Conservation (phyloP, 176 grass and related monocot species). For the Rhynchospora breviuscula region DNA sequence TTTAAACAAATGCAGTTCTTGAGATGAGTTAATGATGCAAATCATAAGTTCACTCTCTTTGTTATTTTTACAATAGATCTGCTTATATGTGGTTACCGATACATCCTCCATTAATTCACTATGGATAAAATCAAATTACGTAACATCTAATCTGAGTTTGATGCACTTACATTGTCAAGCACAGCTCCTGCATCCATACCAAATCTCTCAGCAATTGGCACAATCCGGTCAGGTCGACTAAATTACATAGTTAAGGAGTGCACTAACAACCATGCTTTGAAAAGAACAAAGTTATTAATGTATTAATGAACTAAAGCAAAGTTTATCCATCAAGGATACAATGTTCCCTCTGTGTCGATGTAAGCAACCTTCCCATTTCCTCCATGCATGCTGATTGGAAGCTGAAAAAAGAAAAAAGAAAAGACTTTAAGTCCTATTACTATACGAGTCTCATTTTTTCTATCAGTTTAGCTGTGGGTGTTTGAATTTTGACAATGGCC, state of each 20-base stretch:
- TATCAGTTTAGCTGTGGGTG: neutral
- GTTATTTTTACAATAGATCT: neutral
- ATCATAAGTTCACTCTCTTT: neutral
- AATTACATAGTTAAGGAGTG: conserved; percentile 38
- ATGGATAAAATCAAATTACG: neutral
- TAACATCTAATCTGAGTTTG: conserved; percentile 22
- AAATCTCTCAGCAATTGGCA: conserved; percentile 94
- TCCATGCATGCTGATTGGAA: conserved; percentile 78
- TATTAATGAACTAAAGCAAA: conserved; percentile 2
- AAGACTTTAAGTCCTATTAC: neutral
- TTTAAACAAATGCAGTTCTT: neutral
- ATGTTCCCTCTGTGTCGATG: conserved; percentile 64
- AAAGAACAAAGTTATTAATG: conserved; percentile 6
- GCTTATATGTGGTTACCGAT: neutral
- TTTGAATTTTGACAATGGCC: neutral
- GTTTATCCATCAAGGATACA: conserved; percentile 46
- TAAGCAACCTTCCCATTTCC: conserved; percentile 91
- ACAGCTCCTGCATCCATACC: conserved; percentile 83
- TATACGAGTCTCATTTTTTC: neutral
- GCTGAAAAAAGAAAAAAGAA: conserved; percentile 32
- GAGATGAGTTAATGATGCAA: neutral
- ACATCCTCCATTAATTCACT: neutral
- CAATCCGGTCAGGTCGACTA: conserved; percentile 81
- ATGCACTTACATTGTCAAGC: conserved; percentile 61
- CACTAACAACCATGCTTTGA: neutral